Evolutionary conservation across 2,329 filamentous ascomycete species (phyloP), one percentile per base, ranked within the genome.

Genomic region (Cercospora canescens): DNA sequence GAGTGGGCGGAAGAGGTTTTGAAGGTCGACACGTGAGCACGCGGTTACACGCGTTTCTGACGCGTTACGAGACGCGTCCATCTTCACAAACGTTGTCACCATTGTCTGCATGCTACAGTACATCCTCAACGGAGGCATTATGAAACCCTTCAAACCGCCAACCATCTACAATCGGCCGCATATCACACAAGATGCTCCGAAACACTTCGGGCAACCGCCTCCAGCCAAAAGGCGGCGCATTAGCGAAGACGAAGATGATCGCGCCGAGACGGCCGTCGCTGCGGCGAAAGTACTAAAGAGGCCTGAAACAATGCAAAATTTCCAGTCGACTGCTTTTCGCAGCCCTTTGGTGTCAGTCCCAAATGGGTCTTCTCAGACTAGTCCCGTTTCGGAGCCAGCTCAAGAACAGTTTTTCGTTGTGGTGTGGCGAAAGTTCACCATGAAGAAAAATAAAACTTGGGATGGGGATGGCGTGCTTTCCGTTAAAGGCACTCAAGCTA

Each of bases 361-460:
- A 16, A 73, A 63, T 66, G 55, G 71, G 24, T 65, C 61, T 16
- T 70, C 63, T 24, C 63, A 67, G 57, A 37, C 62, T 45, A 45
- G 62, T 18, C 50, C 37, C 41, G 62, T 69, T 11, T 4, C 62
- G 18, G 67, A 73, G 7, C 56, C 65, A n/a, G 73, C 72, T 11
- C 62, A 69, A 6, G 74, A 80, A 45, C 77, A 71, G 55, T 83
- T 81, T 67, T 83, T 81, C 62, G 79, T 75, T 0, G 82, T 83
- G 0, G 67, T 83, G 16, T 84, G 82, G 89, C 86, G 90, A 21
- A 91, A 90, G 76, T 86, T 85, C 60, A 91, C 88, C 0, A 85
- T 81, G 6, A 92, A 91, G 76, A 92, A 92, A 78, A 87, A 92
- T 77, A 92, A 92, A 76, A 92, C 88, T 5, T 92, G 90, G 89